Percentiles rank a stretch among this genome's conserved stretches.
Evolutionary conservation across 75 land plant genomes (phyloP).

Genomic region (Ceratopteris richardii): DNA sequence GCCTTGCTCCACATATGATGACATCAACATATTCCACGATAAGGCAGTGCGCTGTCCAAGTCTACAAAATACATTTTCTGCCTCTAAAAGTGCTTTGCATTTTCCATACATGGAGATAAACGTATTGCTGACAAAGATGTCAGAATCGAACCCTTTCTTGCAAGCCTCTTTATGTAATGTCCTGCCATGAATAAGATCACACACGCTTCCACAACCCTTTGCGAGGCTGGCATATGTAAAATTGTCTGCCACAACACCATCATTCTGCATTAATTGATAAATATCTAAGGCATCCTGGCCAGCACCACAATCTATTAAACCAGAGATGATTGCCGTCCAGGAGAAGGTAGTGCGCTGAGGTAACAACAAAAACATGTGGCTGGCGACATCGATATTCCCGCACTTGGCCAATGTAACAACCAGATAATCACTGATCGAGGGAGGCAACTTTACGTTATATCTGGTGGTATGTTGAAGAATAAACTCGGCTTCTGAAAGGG

Average conservation of each 20-base stretch:
- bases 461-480: no score
- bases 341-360: constrained; percentile 15
- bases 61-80: background rate
- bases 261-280: constrained; percentile 32
- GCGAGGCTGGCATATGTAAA: constrained; percentile 32
- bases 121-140: background rate
- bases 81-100: constrained; percentile 1
- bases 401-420: no score
- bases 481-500: no score
- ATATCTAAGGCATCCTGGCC: constrained; percentile 21
- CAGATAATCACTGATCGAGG: no score
- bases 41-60: constrained; percentile 1
- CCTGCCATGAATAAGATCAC: background rate
- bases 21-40: constrained; percentile 12
- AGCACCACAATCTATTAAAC: constrained; percentile 18
- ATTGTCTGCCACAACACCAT: constrained; percentile 18
- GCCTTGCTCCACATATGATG: constrained; percentile 11
- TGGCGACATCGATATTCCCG: constrained; percentile 20
- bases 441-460: no score
- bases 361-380: constrained; percentile 24
- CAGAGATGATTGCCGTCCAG: constrained; percentile 51
- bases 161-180: background rate
- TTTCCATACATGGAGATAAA: constrained; percentile 6
- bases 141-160: background rate
- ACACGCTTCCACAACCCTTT: background rate